These are phyloP conservation scores for Vitis rotundifolia DNA, from an alignment of 164 flowering plant genomes.

Conservation along the genomic window DNA sequence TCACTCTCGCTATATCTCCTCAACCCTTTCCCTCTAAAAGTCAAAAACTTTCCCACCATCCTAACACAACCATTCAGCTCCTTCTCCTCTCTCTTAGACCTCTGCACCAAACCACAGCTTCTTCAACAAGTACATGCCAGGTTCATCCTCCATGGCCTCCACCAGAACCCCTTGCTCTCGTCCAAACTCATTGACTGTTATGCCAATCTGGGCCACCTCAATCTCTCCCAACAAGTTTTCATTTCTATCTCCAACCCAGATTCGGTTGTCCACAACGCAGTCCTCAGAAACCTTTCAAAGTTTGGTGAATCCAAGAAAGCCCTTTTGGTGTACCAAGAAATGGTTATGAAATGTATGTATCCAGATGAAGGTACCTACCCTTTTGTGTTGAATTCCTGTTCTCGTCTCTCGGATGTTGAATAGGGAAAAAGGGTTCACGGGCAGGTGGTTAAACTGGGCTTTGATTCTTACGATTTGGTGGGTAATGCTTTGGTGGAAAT, in stretches of 20 bases:
- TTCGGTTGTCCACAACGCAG: conserved; percentile 24
- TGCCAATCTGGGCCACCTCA: conserved; percentile 37
- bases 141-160: conserved; percentile 52
- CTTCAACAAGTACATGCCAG: conserved; percentile 60
- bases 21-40: conserved; percentile 23
- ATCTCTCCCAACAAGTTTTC: conserved; percentile 29
- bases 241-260: conserved; percentile 24
- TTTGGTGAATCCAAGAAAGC: conserved; percentile 29
- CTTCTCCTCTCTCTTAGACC: conserved; percentile 36
- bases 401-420: conserved; percentile 18
- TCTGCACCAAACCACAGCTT: conserved; percentile 36
- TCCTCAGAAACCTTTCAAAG: conserved; percentile 26
- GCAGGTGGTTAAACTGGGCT: conserved; percentile 44
- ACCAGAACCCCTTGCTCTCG: conserved; percentile 44
- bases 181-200: conserved; percentile 45
- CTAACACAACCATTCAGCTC: conserved; percentile 27
- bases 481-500: conserved; percentile 28
- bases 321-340: conserved; percentile 38
- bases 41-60: conserved; percentile 23
- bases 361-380: conserved; percentile 47
- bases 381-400: conserved; percentile 43
- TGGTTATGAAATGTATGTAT: conserved; percentile 34
- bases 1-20: conserved; percentile 19
- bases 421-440: conserved; percentile 38
- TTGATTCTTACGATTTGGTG: conserved; percentile 34